A percentile compares a stretch with the other conserved stretches of the same genome.
These are phyloP conservation scores for Fusarium sp. DNA, from an alignment of 2,329 filamentous ascomycete genomes.

Conservation along the genomic window DNA sequence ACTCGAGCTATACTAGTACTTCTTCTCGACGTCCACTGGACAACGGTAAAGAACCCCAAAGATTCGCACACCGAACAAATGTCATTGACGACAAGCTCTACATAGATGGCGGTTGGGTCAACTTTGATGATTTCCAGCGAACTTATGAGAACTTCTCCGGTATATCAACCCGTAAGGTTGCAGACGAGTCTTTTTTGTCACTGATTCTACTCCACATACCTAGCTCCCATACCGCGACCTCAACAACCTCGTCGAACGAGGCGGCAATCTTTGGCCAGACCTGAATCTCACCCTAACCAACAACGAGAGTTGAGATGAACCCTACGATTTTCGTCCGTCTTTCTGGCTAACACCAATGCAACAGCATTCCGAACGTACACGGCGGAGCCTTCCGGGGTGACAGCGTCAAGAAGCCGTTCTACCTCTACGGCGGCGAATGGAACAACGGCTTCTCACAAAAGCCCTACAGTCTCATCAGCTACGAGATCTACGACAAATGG, in stretches of 20 bases:
- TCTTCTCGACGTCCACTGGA: fast-evolving
- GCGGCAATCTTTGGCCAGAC: not conserved
- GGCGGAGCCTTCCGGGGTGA: not conserved
- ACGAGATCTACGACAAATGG: not conserved
- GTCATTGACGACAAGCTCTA: not conserved
- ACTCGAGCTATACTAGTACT: not conserved
- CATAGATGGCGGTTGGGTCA: conserved; percentile 1
- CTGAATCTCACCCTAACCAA: not conserved
- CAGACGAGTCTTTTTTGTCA: not conserved
- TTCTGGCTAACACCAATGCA: fast-evolving
- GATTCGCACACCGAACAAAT: not conserved
- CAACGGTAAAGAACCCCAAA: not conserved
- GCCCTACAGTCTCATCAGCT: not conserved
- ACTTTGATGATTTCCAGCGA: conserved; percentile 6
- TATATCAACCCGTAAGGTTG: not conserved
- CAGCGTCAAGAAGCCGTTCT: not conserved
- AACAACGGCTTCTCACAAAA: not conserved
- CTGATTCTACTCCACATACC: not conserved
- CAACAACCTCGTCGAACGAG: not conserved
- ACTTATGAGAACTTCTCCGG: not conserved
- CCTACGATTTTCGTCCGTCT: too few species aligned
- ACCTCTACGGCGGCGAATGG: not conserved
- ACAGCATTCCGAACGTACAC: not conserved
- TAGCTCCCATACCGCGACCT: not conserved
- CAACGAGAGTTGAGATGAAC: not conserved